A percentile compares a stretch with the other conserved stretches of the same genome.
Conservation (phyloP, 495 filamentous ascomycete genomes). For the Talaromyces ruber region DNA sequence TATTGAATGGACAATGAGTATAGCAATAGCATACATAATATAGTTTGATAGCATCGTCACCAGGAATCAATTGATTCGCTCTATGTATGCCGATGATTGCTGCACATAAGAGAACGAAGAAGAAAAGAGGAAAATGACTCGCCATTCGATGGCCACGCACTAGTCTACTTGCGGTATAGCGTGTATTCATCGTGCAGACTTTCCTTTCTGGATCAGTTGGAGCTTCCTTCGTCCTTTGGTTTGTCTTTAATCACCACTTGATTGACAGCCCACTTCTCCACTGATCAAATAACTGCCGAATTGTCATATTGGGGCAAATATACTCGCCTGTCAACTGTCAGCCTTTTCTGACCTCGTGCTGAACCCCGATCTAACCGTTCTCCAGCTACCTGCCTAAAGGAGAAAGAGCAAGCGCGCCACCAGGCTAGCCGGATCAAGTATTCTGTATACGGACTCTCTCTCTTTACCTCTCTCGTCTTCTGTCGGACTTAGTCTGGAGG, state of each 20-base stretch:
- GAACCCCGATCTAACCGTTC: neutral
- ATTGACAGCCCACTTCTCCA: neutral
- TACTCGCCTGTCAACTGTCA: neutral
- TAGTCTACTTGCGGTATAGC: neutral
- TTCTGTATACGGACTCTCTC: neutral
- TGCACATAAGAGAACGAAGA: too few relatives aligned
- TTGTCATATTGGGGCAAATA: neutral
- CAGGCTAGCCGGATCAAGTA: neutral
- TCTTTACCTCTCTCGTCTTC: neutral
- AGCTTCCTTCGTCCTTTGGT: neutral
- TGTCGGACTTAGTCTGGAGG: neutral
- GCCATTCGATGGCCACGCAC: neutral
- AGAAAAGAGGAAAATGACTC: neutral
- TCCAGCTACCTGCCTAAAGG: neutral
- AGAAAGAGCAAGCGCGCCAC: neutral
- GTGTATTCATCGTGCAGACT: slow-evolving; percentile 28
- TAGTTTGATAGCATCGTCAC: neutral
- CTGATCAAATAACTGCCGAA: neutral
- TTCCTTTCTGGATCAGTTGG: slow-evolving; percentile 32
- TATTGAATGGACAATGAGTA: too few relatives aligned
- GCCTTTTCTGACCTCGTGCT: neutral
- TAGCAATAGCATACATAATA: too few relatives aligned
- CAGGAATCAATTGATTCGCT: neutral
- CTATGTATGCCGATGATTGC: neutral
- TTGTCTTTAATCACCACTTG: neutral